Evolutionary conservation across 495 filamentous ascomycete species (phyloP).

Genomic region (Lophiostoma macrostomum): DNA sequence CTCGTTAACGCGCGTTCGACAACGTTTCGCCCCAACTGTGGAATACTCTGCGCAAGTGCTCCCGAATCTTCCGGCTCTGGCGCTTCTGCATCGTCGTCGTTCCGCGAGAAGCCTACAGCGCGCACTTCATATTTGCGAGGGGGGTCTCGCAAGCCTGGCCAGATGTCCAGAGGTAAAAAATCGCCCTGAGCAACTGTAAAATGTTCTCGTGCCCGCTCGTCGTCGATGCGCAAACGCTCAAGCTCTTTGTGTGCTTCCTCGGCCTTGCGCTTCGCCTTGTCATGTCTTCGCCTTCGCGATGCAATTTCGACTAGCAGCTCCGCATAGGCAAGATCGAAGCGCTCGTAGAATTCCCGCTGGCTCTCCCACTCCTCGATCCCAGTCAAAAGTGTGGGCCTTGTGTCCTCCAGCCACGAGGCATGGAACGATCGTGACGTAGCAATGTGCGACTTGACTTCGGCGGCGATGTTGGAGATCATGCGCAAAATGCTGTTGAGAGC

Average conservation of each 20-base stretch:
- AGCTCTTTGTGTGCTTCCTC: slow-evolving; percentile 72
- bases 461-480: slow-evolving; percentile 51
- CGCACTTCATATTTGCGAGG: slow-evolving; percentile 58
- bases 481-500: slow-evolving; percentile 14
- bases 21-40: slow-evolving; percentile 53
- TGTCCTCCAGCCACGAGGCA: slow-evolving; percentile 73
- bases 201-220: slow-evolving; percentile 68
- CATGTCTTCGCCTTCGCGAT: slow-evolving; percentile 64
- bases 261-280: slow-evolving; percentile 68
- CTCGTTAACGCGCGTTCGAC: slow-evolving; percentile 53
- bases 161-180: slow-evolving; percentile 83
- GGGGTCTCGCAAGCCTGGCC: slow-evolving; percentile 66
- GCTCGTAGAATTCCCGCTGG: slow-evolving; percentile 73
- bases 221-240: slow-evolving; percentile 64
- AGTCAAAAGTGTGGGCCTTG: slow-evolving; percentile 38
- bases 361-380: slow-evolving; percentile 54
- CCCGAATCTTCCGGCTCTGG: slow-evolving; percentile 22
- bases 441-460: slow-evolving; percentile 63
- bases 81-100: slow-evolving; percentile 11
- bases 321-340: slow-evolving; percentile 79
- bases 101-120: slow-evolving; percentile 30
- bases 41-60: slow-evolving; percentile 48
- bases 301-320: slow-evolving; percentile 78
- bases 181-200: slow-evolving; percentile 83
- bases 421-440: slow-evolving; percentile 68